Evolutionary conservation across 805 yeast genomes (phyloP), one percentile per base, ranked within the genome.

Genomic region (Candida rishiriensis): DNA sequence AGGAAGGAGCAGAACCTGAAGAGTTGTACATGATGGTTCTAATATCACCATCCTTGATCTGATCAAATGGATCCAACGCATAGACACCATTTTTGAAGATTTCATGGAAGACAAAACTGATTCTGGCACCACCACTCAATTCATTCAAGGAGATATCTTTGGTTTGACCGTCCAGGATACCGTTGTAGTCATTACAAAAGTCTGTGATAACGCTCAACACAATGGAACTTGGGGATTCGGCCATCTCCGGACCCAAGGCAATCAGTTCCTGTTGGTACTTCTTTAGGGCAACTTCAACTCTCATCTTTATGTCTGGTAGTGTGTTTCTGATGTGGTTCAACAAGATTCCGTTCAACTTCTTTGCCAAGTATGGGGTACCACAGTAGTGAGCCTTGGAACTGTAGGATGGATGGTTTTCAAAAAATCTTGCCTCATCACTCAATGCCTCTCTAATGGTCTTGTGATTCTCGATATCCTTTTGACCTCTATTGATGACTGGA

Each of bases 341-440:
- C 56, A 93, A 76, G 55, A 93, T 88, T 36, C 85, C 81, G 67
- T 88, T 93, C 60, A 93, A 78, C 67, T 89, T 88, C 63, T 88
- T 86, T 41, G 98, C 97, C 61, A 93, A 73, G 65, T 85, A 93
- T 34, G 97, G 97, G n/a, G 99, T 93, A 65, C 99, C 99, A 68
- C 99, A 93, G 70, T 82, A 91, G 60, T 88, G 95, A 8, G 97
- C 91, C 64, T 91, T 93, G 29, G 93, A 84, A 55, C 88, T 78
- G 68, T 93, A 93, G 17, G 96, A 81, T 8, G 96, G 83, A 66
- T 93, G 99, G 54, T 76, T 75, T 66, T 88, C 97, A 59, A 93
- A 93, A 59, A 81, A 93, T 29, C 72, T 66, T 46, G 75, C 76
- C 70, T 93, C 99, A 62, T 85, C 88, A 35, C 76, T 74, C 53